Evolutionary conservation across 202 grass and related monocot species (phyloP), one percentile per base, ranked within the genome.

Genomic region (Bolboschoenoplectus hybrid): DNA sequence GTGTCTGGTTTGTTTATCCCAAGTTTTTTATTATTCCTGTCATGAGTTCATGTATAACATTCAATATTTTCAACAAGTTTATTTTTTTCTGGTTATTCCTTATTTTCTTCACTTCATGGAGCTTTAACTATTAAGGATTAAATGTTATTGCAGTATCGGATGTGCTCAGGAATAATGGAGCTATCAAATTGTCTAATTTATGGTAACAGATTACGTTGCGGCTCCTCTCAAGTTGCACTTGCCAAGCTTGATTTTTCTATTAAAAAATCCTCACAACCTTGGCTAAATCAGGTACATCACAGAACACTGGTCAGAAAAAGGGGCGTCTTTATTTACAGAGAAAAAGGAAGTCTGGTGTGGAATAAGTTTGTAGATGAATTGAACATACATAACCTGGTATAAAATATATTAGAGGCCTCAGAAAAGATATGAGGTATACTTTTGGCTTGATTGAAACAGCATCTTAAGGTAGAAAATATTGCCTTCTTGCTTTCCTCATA

Each of bases 141-240:
- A 85, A 46, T 85, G 72, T 75, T 89, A 67, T 81, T 92, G 92
- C 68, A 98, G 95, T 98, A 98, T 71, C 90, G 95, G 58, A 98
- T 98, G 96, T 95, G 91, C 89, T 87, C 88, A 82, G 91, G 93
- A 88, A 98, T 98, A 85, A 98, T 98, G 96, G 93, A 93, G 82
- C 89, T 98, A 8, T 92, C 93, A 35, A 98, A 98, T 86, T 81
- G 89, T 53, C 85, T 98, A 83, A 98, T 98, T 87, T 98, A 98
- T 72, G 88, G 86, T 46, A 89, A 91, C 84, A 95, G 91, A 87
- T 86, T 98, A 86, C 91, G 84, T 57, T 95, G 93, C 86, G 93
- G 96, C 83, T 98, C 96, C 2, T 72, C 87, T 85, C 90, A 94
- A 91, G 90, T 98, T 63, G 93, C 91, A 89, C 84, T 87, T 86